phyloP scores from a whole-genome alignment of 2,329 filamentous ascomycete species.

The Fonsecaea monophora region DNA sequence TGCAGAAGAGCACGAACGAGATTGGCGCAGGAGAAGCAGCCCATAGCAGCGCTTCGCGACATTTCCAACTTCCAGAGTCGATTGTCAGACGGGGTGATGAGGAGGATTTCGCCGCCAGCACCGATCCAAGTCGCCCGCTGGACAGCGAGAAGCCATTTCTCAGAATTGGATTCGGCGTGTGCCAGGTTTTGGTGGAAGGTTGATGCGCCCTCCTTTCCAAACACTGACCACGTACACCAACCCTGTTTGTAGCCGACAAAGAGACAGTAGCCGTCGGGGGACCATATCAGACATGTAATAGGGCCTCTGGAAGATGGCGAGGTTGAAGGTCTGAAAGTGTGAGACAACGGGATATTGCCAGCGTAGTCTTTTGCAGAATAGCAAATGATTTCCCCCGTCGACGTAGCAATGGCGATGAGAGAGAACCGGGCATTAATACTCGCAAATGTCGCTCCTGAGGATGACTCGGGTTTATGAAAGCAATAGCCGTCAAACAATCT shows the following conservation, averaged over 20 bases:
- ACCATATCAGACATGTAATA: slow-evolving; percentile 80
- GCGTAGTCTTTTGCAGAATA: slow-evolving; percentile 93
- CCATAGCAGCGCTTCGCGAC: slow-evolving; percentile 89
- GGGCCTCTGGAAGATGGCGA: slow-evolving; percentile 71
- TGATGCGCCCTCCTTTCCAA: slow-evolving; percentile 84
- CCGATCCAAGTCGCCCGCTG: slow-evolving; percentile 83
- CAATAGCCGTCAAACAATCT: slow-evolving; percentile 87
- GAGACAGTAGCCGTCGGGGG: slow-evolving; percentile 93
- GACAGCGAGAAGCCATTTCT: slow-evolving; percentile 84
- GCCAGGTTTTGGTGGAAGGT: slow-evolving; percentile 76
- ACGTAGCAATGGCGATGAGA: slow-evolving; percentile 83
- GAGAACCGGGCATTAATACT: slow-evolving; percentile 96
- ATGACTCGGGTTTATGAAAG: slow-evolving; percentile 75
- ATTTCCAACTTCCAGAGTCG: slow-evolving; percentile 88
- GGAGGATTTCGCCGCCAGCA: slow-evolving; percentile 82
- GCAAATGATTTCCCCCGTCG: slow-evolving; percentile 79
- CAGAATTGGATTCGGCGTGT: slow-evolving; percentile 71
- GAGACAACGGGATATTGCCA: slow-evolving; percentile 88
- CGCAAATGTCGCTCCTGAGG: slow-evolving; percentile 71
- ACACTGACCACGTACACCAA: slow-evolving; percentile 97
- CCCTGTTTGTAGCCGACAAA: slow-evolving; percentile 92
- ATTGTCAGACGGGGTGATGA: slow-evolving; percentile 74
- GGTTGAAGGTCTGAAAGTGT: slow-evolving; percentile 73
- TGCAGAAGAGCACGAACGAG: slow-evolving; percentile 87
- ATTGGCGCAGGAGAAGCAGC: slow-evolving; percentile 90